Evolutionary conservation across 305 asterid genomes (phyloP), one percentile per base, ranked within the genome.

Genomic region (Euphrasia arctica): DNA sequence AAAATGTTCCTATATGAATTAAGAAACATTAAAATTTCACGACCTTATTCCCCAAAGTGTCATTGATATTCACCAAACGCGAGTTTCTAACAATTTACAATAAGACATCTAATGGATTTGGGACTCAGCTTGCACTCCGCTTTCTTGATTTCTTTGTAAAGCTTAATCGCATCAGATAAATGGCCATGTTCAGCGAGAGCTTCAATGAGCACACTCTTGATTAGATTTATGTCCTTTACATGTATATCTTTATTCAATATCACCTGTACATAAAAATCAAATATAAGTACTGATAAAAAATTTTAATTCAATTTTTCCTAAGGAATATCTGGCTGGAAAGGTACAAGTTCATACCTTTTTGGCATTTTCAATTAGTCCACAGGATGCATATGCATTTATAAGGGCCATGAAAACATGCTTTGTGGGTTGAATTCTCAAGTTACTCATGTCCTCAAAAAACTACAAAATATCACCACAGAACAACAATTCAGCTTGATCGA

Each of bases 121-220:
- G 98, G 95, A 69, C 83, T 79, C 67, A 88, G 70, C 41, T 68
- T 64, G 71, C 85, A 74, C 62, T 65, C 77, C 18, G 74, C 72
- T 72, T 74, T 74, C 77, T 79, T 87, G 69, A 85, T 83, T 78
- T 87, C 94, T 76, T 83, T 86, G 60, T 86, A 87, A 62, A 91
- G 39, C 39, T 70, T 52, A 60, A 88, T 84, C 67, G 99, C 99
- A 72, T 77, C 86, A 64, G 93, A 73, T 52, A 85, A 49, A 72
- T 81, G 82, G 58, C 95, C 95, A 14, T 87, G 86, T 52, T 91
- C 80, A 62, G 99, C 97, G 82, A 94, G 95, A 70, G 97, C 97
- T 12, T 87, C 82, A 65, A 88, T 75, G 60, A 91, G 91, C 72
- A 66, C 91, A 74, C 88, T 75, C 80, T 76, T 88, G 67, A 91